Evolutionary conservation across 2,329 filamentous ascomycete genomes (phyloP).

Genomic region (Rhynchosporium secalis): DNA sequence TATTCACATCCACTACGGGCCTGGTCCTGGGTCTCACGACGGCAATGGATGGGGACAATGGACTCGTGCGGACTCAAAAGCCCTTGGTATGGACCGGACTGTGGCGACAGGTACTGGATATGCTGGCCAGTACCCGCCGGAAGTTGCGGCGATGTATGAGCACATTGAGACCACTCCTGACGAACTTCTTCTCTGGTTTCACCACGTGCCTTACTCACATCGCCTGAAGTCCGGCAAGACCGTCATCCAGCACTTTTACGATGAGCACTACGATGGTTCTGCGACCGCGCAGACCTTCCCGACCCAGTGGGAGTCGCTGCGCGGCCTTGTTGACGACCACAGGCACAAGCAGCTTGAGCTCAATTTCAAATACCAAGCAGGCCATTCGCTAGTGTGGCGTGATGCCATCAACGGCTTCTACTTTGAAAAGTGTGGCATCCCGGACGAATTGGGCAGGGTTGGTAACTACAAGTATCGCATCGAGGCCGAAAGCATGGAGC

Average conservation of each 20-base stretch:
- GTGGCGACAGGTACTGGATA: slow-evolving; percentile 66
- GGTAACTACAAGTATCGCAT: slow-evolving; percentile 64
- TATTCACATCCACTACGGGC: slow-evolving; percentile 65
- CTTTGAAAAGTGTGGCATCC: slow-evolving; percentile 58
- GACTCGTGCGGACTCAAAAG: slow-evolving; percentile 61
- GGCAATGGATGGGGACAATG: slow-evolving; percentile 71
- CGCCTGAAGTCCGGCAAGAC: slow-evolving; percentile 62
- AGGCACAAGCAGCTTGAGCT: slow-evolving; percentile 59
- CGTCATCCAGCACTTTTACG: slow-evolving; percentile 67
- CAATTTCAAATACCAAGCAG: slow-evolving; percentile 64
- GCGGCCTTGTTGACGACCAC: slow-evolving; percentile 58
- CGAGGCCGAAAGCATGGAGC: slow-evolving; percentile 65
- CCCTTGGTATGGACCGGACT: slow-evolving; percentile 72
- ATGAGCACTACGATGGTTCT: slow-evolving; percentile 61
- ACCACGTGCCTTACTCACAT: slow-evolving; percentile 69
- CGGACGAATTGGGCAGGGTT: slow-evolving; percentile 57
- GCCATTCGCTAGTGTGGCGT: slow-evolving; percentile 69
- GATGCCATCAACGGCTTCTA: slow-evolving; percentile 68
- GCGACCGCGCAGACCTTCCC: slow-evolving; percentile 61
- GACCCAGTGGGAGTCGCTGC: slow-evolving; percentile 53
- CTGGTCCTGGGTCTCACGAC: slow-evolving; percentile 66
- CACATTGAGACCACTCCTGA: slow-evolving; percentile 64
- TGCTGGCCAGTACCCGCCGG: slow-evolving; percentile 64
- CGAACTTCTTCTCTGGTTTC: slow-evolving; percentile 70
- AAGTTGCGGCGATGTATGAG: slow-evolving; percentile 60